Evolutionary conservation across 2,329 filamentous ascomycete species (phyloP), one percentile per base, ranked within the genome.

Genomic region (Aspergillus fijiensis): DNA sequence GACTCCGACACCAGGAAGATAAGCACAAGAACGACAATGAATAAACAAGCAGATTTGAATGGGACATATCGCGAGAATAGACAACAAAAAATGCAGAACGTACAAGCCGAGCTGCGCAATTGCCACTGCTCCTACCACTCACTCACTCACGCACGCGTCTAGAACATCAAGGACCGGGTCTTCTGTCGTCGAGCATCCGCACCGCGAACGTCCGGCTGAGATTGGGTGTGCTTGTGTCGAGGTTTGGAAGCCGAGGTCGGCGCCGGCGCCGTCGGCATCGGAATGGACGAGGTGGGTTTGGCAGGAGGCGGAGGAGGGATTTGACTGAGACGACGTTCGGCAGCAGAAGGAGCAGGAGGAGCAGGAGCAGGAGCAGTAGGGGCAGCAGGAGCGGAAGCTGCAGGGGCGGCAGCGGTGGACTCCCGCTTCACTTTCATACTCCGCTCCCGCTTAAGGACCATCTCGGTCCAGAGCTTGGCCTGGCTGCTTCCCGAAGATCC

Each of bases 401-500:
- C 6, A n/a, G 33, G 11, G 33, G 39, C 39, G 4, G 39, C 39
- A 14, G 39, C 39, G 14, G 16, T 3, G 39, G 39, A 70, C 31
- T 72, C 68, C 29, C 70, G 69, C 47, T 71, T 73, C 10, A 69
- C 23, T 51, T 74, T 76, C 58, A 72, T 68, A 59, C 70, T 77
- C 52, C 74, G 73, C 63, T 81, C 78, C n/a, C 76, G 75, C 61
- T 76, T 78, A 47, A 87, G 79, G 4, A 88, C 84, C 65, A 87
- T 76, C 55, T 87, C 84, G 0, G 85, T 85, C 86, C 86, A 88
- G n/a, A 80, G 79, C 68, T 84, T 86, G 58, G 77, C 72, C 50
- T 78, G 72, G 42, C 78, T 78, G 33, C 74, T 75, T 12, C 76
- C 72, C 7, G 75, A 70, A 12, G 75, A 70, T 47, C 84, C 81